phyloP scores from a whole-genome alignment of 1,139 yeast genomes.

The Blastobotrys serpentis region DNA sequence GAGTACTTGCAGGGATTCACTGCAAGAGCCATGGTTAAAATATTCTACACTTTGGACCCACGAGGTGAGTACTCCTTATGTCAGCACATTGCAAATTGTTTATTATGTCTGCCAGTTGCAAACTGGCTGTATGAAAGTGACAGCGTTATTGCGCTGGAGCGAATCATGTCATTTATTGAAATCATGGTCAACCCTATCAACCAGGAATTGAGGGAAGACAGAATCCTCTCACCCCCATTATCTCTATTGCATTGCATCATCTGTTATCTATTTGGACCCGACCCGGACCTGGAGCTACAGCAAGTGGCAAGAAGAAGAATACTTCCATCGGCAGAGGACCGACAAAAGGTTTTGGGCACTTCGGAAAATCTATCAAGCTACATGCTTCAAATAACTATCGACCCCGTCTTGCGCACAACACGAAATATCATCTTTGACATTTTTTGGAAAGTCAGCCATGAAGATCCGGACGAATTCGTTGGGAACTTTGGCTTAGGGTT shows the following conservation, averaged over 20 bases:
- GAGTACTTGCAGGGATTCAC: conserved; percentile 18
- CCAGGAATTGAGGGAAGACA: conserved; percentile 17
- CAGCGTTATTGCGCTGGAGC: conserved; percentile 11
- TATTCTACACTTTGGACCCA: conserved; percentile 18
- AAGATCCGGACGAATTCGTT: conserved; percentile 26
- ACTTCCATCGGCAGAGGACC: conserved; percentile 25
- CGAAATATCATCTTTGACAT: conserved; percentile 26
- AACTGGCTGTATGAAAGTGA: conserved; percentile 20
- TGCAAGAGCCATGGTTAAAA: conserved; percentile 18
- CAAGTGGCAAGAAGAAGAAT: conserved; percentile 14
- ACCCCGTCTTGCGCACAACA: conserved; percentile 22
- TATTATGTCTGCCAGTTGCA: conserved; percentile 21
- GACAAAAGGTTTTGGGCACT: conserved; percentile 23
- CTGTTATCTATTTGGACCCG: conserved; percentile 13
- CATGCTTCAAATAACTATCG: conserved; percentile 22
- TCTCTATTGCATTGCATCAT: conserved; percentile 21
- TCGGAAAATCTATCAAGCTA: conserved; percentile 24
- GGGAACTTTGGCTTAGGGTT: conserved; percentile 35
- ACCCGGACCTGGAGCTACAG: conserved; percentile 7
- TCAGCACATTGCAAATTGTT: conserved; percentile 24
- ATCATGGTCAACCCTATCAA: conserved; percentile 17
- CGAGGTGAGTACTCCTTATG: conserved; percentile 14
- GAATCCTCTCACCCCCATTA: conserved; percentile 21
- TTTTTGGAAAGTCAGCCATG: conserved; percentile 26
- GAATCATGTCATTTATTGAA: conserved; percentile 16